These are phyloP conservation scores for Leccinum ochraceum DNA, from an alignment of 768 basidiomycete genomes.

Conservation along the genomic window DNA sequence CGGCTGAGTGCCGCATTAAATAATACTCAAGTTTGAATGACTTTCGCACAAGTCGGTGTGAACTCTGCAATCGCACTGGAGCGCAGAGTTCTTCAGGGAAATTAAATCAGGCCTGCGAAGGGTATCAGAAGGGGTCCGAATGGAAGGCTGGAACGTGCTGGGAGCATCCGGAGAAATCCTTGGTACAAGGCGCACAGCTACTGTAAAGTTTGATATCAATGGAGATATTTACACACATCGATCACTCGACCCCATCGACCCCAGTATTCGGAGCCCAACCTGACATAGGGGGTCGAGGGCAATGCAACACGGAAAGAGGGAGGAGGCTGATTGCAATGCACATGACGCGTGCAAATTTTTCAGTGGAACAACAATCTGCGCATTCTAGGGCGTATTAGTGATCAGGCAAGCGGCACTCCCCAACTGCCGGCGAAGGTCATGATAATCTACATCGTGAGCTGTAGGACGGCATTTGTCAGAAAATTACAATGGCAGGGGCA, in stretches of 20 bases:
- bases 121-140: conserved; percentile 9
- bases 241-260: conserved; percentile 10
- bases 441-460: conserved; percentile 99
- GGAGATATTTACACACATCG: conserved; percentile 20
- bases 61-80: background rate
- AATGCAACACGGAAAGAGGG: conserved; percentile 7
- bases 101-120: conserved; percentile 11
- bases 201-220: conserved; percentile 20
- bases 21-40: background rate
- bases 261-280: conserved; percentile 12
- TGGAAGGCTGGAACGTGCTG: conserved; percentile 14
- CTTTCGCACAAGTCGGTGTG: conserved; percentile 14
- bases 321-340: conserved; percentile 4
- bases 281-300: conserved; percentile 12
- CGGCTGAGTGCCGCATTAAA: conserved; percentile 4
- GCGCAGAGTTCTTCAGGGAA: conserved; percentile 3
- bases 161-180: background rate
- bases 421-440: conserved; percentile 86
- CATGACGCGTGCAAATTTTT: conserved; percentile 7
- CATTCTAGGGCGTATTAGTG: conserved; percentile 33
- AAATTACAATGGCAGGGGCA: background rate
- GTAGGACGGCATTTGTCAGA: conserved; percentile 20
- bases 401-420: conserved; percentile 75
- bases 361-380: conserved; percentile 6
- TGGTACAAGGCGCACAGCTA: conserved; percentile 9